Evolutionary conservation across 192 early-diverging fungal genomes (phyloP), one percentile per base, ranked within the genome.

Genomic region (Phlyctochytrium bullatum): DNA sequence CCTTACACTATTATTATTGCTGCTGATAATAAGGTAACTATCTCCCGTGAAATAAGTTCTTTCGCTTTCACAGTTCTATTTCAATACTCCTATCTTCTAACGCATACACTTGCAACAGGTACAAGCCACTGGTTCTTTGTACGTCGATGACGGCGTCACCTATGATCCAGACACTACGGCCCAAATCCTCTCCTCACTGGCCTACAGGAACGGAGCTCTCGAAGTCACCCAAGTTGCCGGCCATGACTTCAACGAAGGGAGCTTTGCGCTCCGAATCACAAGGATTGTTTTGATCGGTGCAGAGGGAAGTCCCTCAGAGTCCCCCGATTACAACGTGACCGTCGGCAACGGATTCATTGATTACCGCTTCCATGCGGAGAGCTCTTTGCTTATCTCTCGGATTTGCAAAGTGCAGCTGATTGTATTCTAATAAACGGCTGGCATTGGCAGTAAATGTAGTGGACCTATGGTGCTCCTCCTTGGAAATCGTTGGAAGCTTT

Each of bases 1-100:
- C 97, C 97, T 0, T 91, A 94, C 70, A 98, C 96, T 4, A 76
- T 99, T 16, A 72, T 93, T 29, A 84, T 99, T 52, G 91, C 91
- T 4, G 54, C 94, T 31, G 83, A 91, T 66, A 77, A 72, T 14
- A 60, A 80, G 47, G 88, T 88, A 75, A 25, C 12, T 28, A 24
- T 57, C 6, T 57, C 25, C 54, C 4, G 10, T 20, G 14, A 57
- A 57, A 6, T 57, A 57, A 6, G 12, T 57, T 57, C 12, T 25
- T 25, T 47, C 54, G 6, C 27, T 10, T n/a, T n/a, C n/a, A n/a
- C n/a, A n/a, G n/a, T n/a, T n/a, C n/a, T n/a, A n/a, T n/a, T n/a
- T n/a, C n/a, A n/a, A n/a, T n/a, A n/a, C n/a, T n/a, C n/a, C n/a
- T n/a, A n/a, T n/a, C n/a, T n/a, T n/a, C n/a, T n/a, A n/a, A n/a